These are phyloP conservation scores for Chalciporus piperatus DNA, from an alignment of 768 basidiomycete genomes.

Conservation along the genomic window DNA sequence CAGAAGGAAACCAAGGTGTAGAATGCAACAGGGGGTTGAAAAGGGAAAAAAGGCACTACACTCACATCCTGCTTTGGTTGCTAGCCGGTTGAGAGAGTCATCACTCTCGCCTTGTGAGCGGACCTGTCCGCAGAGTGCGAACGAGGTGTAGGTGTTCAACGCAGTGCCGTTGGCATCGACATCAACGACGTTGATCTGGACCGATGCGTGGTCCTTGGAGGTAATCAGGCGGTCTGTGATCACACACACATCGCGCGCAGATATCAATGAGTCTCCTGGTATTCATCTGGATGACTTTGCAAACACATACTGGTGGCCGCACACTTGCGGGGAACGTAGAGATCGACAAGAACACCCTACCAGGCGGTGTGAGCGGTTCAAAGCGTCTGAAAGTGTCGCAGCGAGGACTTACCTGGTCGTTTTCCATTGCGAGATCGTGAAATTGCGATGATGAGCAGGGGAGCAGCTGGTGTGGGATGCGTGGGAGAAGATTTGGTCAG, in stretches of 20 bases:
- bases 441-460: neutral
- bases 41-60: slow-evolving; percentile 15
- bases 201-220: slow-evolving; percentile 98
- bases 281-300: neutral
- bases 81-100: slow-evolving; percentile 94
- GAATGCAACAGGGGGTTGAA: neutral
- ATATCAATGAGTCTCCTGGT: neutral
- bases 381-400: neutral
- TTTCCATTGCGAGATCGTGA: slow-evolving; percentile 65
- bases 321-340: slow-evolving; percentile 99
- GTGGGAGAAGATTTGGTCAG: slow-evolving; percentile 28
- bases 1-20: neutral
- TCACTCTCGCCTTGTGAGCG: slow-evolving; percentile 95
- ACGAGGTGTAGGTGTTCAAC: slow-evolving; percentile 76
- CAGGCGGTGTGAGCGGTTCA: slow-evolving; percentile 3
- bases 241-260: slow-evolving; percentile 2
- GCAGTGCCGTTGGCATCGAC: slow-evolving; percentile 90
- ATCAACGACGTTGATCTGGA: slow-evolving; percentile 93
- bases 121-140: slow-evolving; percentile 93
- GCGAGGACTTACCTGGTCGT: slow-evolving; percentile 69
- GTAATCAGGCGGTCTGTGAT: slow-evolving; percentile 90
- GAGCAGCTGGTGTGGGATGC: slow-evolving; percentile 9
- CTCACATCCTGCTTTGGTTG: slow-evolving; percentile 93
- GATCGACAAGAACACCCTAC: slow-evolving; percentile 97
- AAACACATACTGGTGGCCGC: slow-evolving; percentile 85